Evolutionary conservation across 2,329 filamentous ascomycete species (phyloP).

Genomic region (Trichoderma simmonsii): DNA sequence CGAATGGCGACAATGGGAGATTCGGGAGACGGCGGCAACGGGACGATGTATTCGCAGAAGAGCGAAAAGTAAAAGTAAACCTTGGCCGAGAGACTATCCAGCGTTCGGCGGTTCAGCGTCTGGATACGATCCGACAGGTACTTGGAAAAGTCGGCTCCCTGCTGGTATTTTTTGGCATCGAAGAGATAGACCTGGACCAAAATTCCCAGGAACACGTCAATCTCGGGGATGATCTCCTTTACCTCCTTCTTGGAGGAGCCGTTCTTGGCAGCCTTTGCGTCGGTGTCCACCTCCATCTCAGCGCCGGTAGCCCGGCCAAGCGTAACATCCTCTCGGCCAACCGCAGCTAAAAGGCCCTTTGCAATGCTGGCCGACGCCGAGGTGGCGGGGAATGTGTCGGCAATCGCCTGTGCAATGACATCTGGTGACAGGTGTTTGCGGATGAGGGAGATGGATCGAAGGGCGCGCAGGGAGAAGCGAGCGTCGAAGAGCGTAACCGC

Average conservation of each 20-base stretch:
- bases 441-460: conserved; percentile 92
- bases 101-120: conserved; percentile 83
- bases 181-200: conserved; percentile 83
- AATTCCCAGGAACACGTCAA: conserved; percentile 86
- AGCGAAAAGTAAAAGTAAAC: conserved; percentile 98
- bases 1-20: conserved; percentile 85
- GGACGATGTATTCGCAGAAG: conserved; percentile 87
- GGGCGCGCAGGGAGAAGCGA: conserved; percentile 88
- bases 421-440: conserved; percentile 85
- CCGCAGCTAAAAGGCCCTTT: conserved; percentile 65
- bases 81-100: conserved; percentile 90
- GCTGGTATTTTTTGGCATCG: conserved; percentile 76
- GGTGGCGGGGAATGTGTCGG: conserved; percentile 69
- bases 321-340: conserved; percentile 64
- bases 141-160: conserved; percentile 79
- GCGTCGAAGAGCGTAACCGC: conserved; percentile 92
- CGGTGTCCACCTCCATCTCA: conserved; percentile 73
- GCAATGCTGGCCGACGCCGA: conserved; percentile 61
- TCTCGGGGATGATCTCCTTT: conserved; percentile 80
- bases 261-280: conserved; percentile 54
- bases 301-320: conserved; percentile 55
- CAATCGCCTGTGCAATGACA: conserved; percentile 75
- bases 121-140: conserved; percentile 82
- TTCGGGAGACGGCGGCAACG: conserved; percentile 82
- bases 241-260: conserved; percentile 57